Percentiles rank a stretch among this genome's conserved stretches.
These are phyloP conservation scores for Leucosporidium yakuticum DNA, from an alignment of 768 basidiomycete species.

Conservation along the genomic window DNA sequence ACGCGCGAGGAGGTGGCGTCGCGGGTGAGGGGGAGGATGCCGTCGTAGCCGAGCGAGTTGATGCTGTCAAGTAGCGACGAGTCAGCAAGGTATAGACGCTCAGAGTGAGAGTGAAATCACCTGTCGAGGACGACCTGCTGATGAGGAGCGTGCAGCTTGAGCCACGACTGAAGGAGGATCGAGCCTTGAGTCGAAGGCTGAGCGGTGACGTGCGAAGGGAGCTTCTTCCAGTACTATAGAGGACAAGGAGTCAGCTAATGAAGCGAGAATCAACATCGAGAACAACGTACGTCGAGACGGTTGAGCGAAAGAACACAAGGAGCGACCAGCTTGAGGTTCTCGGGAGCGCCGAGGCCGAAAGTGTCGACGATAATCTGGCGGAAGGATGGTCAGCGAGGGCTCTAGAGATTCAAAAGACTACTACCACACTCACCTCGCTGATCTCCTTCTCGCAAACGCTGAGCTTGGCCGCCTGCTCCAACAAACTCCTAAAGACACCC, in stretches of 20 bases:
- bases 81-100: slow-evolving; percentile 11
- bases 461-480: slow-evolving; percentile 61
- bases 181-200: slow-evolving; percentile 78
- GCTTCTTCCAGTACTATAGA: slow-evolving; percentile 26
- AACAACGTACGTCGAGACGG: slow-evolving; percentile 41
- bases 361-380: slow-evolving; percentile 57
- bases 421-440: slow-evolving; percentile 51
- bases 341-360: slow-evolving; percentile 53
- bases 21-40: slow-evolving; percentile 56
- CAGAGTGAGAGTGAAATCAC: slow-evolving; percentile 47
- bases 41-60: slow-evolving; percentile 53
- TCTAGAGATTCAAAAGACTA: neutral
- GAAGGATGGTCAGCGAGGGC: slow-evolving; percentile 1
- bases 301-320: slow-evolving; percentile 58
- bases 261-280: neutral
- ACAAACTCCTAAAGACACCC: slow-evolving; percentile 68
- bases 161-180: slow-evolving; percentile 72
- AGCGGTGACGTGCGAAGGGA: slow-evolving; percentile 41
- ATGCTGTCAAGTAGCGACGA: slow-evolving; percentile 49
- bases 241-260: too few relatives aligned
- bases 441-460: slow-evolving; percentile 51
- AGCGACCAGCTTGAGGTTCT: slow-evolving; percentile 55
- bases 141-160: slow-evolving; percentile 61
- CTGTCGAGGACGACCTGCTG: slow-evolving; percentile 65
- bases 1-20: slow-evolving; percentile 68